These are phyloP conservation scores for Dimocarpus longan DNA, from an alignment of 345 rosid species.

Conservation along the genomic window DNA sequence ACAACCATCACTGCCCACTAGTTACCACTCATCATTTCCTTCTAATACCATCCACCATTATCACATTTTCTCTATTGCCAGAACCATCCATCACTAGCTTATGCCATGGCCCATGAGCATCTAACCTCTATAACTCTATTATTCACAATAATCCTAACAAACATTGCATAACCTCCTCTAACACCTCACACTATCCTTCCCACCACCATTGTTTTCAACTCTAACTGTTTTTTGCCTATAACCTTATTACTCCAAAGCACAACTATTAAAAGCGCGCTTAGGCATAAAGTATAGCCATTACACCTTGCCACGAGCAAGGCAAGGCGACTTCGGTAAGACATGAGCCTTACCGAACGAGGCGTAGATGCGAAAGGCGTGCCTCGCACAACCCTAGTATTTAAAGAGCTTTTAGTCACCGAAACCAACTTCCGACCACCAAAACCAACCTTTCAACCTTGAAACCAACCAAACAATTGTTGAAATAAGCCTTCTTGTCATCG, in stretches of 20 bases:
- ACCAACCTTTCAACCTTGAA: too few species aligned
- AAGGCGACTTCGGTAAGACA: too few species aligned
- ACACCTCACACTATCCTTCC: neutral
- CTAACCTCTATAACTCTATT: neutral
- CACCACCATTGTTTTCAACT: neutral
- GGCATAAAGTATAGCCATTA: too few species aligned
- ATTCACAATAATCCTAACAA: neutral
- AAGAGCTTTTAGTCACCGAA: too few species aligned
- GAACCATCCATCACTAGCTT: neutral
- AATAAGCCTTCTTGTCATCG: too few species aligned
- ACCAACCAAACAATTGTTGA: too few species aligned
- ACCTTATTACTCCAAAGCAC: neutral
- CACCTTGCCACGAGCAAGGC: too few species aligned
- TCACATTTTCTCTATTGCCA: neutral
- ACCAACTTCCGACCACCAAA: too few species aligned
- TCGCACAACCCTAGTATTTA: too few species aligned
- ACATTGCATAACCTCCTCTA: neutral
- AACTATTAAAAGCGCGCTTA: too few species aligned
- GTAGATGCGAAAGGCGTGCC: too few species aligned
- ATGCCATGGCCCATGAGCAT: neutral
- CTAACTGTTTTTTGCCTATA: neutral
- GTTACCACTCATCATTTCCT: neutral
- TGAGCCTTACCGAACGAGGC: too few species aligned
- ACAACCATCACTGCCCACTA: neutral
- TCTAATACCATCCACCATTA: neutral